Percentiles rank a stretch among this genome's conserved stretches.
Evolutionary conservation across 2,329 filamentous ascomycete species (phyloP).

Genomic region (Apiospora aurea): DNA sequence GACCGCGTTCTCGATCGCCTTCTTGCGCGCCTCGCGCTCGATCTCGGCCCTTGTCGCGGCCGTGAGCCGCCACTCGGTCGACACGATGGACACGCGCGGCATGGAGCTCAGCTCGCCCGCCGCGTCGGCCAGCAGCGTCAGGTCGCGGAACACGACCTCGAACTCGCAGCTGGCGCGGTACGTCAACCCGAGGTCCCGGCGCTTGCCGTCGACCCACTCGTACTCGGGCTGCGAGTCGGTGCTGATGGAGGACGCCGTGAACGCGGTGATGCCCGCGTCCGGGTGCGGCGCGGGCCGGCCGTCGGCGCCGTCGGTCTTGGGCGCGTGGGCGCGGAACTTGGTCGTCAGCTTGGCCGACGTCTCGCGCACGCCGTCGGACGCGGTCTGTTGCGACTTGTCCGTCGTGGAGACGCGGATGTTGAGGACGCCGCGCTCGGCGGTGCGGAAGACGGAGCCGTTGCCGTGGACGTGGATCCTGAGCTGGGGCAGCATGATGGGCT

Average conservation of each 20-base stretch:
- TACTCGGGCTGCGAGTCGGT: conserved; percentile 24
- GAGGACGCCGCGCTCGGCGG: conserved; percentile 32
- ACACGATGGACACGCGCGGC: conserved; percentile 30
- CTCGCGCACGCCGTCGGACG: conserved; percentile 27
- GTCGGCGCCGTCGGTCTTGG: conserved; percentile 30
- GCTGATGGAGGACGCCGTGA: conserved; percentile 30
- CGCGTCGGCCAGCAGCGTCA: conserved; percentile 29
- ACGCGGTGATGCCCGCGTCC: conserved; percentile 33
- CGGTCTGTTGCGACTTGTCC: conserved; percentile 22
- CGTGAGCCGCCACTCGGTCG: conserved; percentile 33
- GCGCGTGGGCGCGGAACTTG: conserved; percentile 29
- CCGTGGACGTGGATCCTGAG: conserved; percentile 33
- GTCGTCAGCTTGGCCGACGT: conserved; percentile 27
- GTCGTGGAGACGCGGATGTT: conserved; percentile 27
- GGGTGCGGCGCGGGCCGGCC: conserved; percentile 29
- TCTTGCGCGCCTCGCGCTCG: conserved; percentile 32
- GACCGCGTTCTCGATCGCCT: conserved; percentile 33
- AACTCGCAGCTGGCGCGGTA: conserved; percentile 27
- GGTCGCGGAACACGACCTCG: conserved; percentile 33
- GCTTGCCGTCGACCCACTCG: conserved; percentile 15
- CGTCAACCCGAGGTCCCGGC: conserved; percentile 9
- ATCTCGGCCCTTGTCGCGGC: conserved; percentile 28
- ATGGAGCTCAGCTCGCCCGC: conserved; percentile 30
- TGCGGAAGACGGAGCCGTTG: conserved; percentile 31
- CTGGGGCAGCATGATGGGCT: conserved; percentile 27